Conservation (phyloP, 2,329 filamentous ascomycete genomes). For the Diaporthe sp. region DNA sequence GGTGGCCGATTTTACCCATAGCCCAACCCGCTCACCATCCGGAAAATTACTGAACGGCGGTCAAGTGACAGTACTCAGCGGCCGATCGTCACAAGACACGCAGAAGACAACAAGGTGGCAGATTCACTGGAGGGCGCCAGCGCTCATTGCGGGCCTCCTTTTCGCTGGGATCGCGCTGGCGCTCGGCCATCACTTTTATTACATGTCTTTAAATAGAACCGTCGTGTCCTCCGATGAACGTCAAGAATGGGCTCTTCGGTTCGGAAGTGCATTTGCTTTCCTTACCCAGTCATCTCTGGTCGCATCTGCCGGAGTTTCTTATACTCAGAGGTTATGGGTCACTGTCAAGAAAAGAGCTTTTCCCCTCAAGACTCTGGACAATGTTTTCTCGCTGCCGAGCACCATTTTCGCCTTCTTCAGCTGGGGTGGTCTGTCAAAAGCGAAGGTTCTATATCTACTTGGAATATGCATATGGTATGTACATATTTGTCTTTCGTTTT, state of each 20-base stretch:
- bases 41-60: not conserved
- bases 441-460: not conserved
- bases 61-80: not conserved
- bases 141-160: not conserved
- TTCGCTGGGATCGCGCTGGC: not conserved
- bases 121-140: not conserved
- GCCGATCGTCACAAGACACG: not conserved
- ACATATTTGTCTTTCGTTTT: too few relatives aligned
- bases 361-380: not conserved
- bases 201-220: not conserved
- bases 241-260: not conserved
- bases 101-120: not conserved
- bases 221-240: not conserved
- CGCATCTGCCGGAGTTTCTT: not conserved
- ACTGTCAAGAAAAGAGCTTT: not conserved
- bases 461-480: constrained; percentile 9
- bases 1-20: not conserved
- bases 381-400: not conserved
- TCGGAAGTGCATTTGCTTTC: not conserved
- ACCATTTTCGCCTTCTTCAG: constrained; percentile 1
- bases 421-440: not conserved
- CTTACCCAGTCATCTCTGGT: constrained; percentile 10
- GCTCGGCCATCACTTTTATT: constrained; percentile 9
- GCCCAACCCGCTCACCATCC: not conserved
- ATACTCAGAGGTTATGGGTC: not conserved